Evolutionary conservation across 1,139 yeast genomes (phyloP), one percentile per base, ranked within the genome.

Genomic region (Suhomyces panamericanus): DNA sequence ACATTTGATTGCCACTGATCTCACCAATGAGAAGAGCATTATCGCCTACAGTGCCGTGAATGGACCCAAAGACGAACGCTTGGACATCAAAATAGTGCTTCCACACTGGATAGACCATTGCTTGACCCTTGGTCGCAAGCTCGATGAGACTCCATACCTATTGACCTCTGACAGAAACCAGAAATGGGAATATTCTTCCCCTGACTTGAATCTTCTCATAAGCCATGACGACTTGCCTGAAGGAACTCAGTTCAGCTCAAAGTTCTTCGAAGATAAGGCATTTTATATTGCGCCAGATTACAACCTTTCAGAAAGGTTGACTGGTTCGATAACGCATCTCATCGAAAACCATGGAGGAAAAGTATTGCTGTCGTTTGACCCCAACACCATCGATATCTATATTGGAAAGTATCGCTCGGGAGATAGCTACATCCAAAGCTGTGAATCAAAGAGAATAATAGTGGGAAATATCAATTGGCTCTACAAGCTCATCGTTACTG

Each of bases 51-150:
- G 73, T 46, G 66, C 70, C 12, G 52, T 74, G 1, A 62, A 68
- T 14, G 64, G 67, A 14, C 66, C 63, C 2, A 63, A 56, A 3
- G 63, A 64, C n/a, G 42, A 44, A 11, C 29, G 29, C 1, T 60
- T 73, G 42, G 64, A 70, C 30, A 81, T 88, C 35, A 77, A 80
- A 47, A 73, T 87, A 7, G 93, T 90, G 2, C 67, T 77, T 11
- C 95, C 96, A 0, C 79, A 79, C 27, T 91, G 97, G 95, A 60
- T 83, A 3, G 82, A 84, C 48, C 87, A 82, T 49, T 85, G 93
- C 55, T 70, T 89, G 48, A 79, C 73, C 44, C 59, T 73, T 38
- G 75, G 83, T 22, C 61, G 70, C 41, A 70, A 67, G 41, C 63
- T 85, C 14, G 79, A 77, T 42, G 91, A 80, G 43, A 50, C 60